Evolutionary conservation across 441 rosid genomes (phyloP), one percentile per base, ranked within the genome.

Genomic region (Pelargonium citronellum): DNA sequence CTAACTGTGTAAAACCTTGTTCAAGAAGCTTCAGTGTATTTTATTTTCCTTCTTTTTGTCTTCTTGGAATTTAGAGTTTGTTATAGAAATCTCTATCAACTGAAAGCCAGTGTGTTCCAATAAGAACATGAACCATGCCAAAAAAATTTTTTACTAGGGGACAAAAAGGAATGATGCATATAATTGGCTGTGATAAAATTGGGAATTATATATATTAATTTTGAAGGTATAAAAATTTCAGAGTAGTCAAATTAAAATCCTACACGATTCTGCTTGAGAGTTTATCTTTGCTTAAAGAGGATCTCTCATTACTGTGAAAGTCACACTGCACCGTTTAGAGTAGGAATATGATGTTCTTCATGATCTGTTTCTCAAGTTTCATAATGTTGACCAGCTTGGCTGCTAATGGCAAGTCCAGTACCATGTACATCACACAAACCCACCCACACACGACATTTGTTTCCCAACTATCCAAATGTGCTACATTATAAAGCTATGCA

Each of bases 401-500:
- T 44, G 13, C 49, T 44, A 0, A 44, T 44, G 49, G 49, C 13
- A 44, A 8, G 49, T 11, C 12, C 49, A 0, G 13, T 44, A 11
- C 1, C 49, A 44, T 11, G 13, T 37, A 37, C 41, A 37, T 37
- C 49, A 11, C 49, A 44, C 12, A 44, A 9, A 57, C 63, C 63
- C 63, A 57, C 12, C 37, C 58, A 13, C 13, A 22, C 34, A 3
- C 3, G 39, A 10, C 5, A 61, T 22, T 61, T 22, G 64, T 61
- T 13, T 30, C 64, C 64, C 64, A 24, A 61, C 64, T 30, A 61
- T 61, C 37, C 15, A 61, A 22, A 61, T 61, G 24, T 22, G 64
- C 22, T 3, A 7, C 24, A 12, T 8, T 20, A 13, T 61, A 8
- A 58, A 61, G 34, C 24, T 10, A 20, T 61, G 64, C 64, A 61